phyloP scores from a whole-genome alignment of 2,329 filamentous ascomycete species.

The Ophiostoma sp. region DNA sequence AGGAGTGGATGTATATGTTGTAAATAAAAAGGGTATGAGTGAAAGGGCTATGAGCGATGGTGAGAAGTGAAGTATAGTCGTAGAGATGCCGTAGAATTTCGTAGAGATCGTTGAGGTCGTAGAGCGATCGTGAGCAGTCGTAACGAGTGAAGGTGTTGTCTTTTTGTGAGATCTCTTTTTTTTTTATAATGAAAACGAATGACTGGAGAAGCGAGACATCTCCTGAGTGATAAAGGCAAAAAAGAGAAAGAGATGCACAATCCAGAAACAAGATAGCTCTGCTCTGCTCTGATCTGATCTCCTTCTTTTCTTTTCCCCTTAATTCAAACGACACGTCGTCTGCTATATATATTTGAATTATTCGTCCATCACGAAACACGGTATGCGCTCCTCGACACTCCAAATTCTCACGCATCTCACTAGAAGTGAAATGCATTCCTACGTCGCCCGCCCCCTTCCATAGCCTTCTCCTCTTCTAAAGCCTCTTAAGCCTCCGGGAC shows the following conservation, averaged over 20 bases:
- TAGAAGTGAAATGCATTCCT: not conserved
- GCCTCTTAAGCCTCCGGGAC: not conserved
- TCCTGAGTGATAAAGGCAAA: not conserved
- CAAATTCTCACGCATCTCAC: not conserved
- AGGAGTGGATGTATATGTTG: not conserved
- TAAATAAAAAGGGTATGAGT: not conserved
- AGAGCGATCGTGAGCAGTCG: not conserved
- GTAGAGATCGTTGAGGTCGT: not conserved
- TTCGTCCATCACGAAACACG: not conserved
- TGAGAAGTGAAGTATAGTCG: not conserved
- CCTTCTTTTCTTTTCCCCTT: not conserved
- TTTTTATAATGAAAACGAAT: not conserved
- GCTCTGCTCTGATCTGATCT: not conserved
- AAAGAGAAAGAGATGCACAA: not conserved
- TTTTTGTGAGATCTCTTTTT: not conserved
- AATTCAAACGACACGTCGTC: not conserved
- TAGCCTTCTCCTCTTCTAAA: not conserved
- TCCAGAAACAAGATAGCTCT: not conserved
- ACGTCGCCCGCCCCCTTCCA: not conserved
- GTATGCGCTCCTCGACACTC: not conserved
- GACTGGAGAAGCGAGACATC: not conserved
- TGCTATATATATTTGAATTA: conserved; percentile 9
- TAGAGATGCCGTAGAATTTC: not conserved
- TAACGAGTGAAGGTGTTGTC: not conserved
- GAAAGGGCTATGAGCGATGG: not conserved